A percentile compares a stretch with the other conserved stretches of the same genome.
These are phyloP conservation scores for Pythium diclinum DNA, from an alignment of 352 stramenopile species.

Conservation along the genomic window DNA sequence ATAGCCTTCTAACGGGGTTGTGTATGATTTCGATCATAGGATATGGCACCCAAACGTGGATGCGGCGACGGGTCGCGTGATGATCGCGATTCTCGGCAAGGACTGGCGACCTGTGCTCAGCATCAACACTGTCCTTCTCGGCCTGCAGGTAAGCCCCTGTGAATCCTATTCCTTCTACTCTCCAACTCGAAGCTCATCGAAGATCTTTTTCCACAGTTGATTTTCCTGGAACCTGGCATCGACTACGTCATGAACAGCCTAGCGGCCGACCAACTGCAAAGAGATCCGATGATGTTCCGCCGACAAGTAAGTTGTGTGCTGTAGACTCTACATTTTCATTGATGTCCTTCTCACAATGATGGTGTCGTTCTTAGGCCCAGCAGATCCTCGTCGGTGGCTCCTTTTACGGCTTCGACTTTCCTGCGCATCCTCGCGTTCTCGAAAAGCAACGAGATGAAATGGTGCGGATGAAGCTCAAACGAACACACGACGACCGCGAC, in stretches of 20 bases:
- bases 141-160: constrained; percentile 54
- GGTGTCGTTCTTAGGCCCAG: constrained; percentile 34
- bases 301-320: constrained; percentile 27
- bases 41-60: constrained; percentile 88
- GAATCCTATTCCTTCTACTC: no score
- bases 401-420: constrained; percentile 65
- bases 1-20: neutral
- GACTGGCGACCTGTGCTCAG: constrained; percentile 84
- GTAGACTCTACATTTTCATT: neutral
- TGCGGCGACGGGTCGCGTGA: constrained; percentile 65
- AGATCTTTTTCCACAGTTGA: constrained; percentile 41
- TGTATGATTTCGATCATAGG: constrained; percentile 25
- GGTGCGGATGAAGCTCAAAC: constrained; percentile 53
- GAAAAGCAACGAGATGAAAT: constrained; percentile 44
- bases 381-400: constrained; percentile 60
- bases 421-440: constrained; percentile 49
- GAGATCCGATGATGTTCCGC: constrained; percentile 46
- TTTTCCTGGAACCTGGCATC: constrained; percentile 74
- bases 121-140: constrained; percentile 84
- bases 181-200: no score
- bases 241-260: constrained; percentile 60
- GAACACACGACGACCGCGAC: constrained; percentile 36
- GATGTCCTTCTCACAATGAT: neutral
- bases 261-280: constrained; percentile 54
- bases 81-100: constrained; percentile 83